Base-by-base conservation (phyloP, 257 asterid species). In the Solanum appendiculatum region DNA sequence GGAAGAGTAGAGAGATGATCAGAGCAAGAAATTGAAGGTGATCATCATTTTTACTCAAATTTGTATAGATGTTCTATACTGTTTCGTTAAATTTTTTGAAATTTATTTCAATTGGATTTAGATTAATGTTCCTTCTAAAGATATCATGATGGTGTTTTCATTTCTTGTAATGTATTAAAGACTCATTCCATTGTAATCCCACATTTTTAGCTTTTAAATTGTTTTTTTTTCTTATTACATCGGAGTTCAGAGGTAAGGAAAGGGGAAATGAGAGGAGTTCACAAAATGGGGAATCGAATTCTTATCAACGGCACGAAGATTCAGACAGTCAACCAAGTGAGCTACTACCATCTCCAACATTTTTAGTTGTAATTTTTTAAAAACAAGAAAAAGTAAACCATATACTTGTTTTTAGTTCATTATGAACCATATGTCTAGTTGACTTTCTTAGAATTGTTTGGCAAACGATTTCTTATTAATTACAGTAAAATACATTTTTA, bases 1-100 rank as follows among this genome's bases (percentile, higher is more conserved):
- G 92, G 92, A 56, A 89, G 85, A 48, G 12, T 87, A 66, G 94
- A 91, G 84, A 92, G 90, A 90, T 91, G 87, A 88, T 25, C 36
- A 66, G 68, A 31, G 8, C 20, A 9, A 9, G 14, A 77, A 16
- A 40, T 25, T 77, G 36, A 25, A 80, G 25, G 16, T 46, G 25
- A 48, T 48, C 60, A 72, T 74, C 83, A 56, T 33, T 12, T 42
- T n/a, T 48, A 33, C 46, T 23, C 85, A 70, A 54, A 33, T 36
- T 25, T 89, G 91, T 89, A 89, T 88, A 89, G 87, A 86, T 80
- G 84, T 40, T 85, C 29, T 40, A 20, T 25, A 86, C 27, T 80
- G 10, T 29, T 73, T 33, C 66, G 25, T 77, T 44, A 13, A 29
- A 86, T 29, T 37, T 81, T 74, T 48, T 48, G n/a, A n/a, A 54